Evolutionary conservation across 192 early-diverging fungal genomes (phyloP).

Genomic region (Umbelopsis sp.): DNA sequence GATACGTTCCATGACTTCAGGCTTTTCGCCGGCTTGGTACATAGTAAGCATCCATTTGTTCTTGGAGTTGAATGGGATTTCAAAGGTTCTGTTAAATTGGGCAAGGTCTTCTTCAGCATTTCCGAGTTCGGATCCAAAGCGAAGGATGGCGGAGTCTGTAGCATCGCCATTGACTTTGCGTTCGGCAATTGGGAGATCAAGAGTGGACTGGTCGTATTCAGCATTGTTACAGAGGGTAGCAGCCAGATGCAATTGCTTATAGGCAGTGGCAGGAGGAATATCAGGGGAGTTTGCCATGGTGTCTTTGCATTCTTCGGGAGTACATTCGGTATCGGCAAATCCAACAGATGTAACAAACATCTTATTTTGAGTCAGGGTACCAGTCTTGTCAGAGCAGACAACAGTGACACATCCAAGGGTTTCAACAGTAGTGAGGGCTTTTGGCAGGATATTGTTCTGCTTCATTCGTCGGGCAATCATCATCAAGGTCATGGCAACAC

Average conservation of each 20-base stretch:
- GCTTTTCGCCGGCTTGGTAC: constrained; percentile 32
- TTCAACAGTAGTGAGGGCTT: constrained; percentile 82
- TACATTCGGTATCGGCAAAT: constrained; percentile 46
- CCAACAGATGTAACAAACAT: constrained; percentile 61
- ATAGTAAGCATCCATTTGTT: constrained; percentile 72
- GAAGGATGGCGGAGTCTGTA: constrained; percentile 80
- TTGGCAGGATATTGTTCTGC: constrained; percentile 66
- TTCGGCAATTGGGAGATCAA: constrained; percentile 61
- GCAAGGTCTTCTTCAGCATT: constrained; percentile 22
- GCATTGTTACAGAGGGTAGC: constrained; percentile 70
- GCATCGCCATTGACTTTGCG: constrained; percentile 76
- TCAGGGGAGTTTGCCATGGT: constrained; percentile 20
- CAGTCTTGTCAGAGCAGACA: constrained; percentile 84
- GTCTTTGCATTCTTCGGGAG: constrained; percentile 29
- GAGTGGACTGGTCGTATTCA: constrained; percentile 20
- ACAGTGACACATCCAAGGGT: constrained; percentile 79
- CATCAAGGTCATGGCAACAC: constrained; percentile 70
- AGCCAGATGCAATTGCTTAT: constrained; percentile 43
- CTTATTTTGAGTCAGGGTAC: constrained; percentile 76
- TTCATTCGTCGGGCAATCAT: constrained; percentile 76
- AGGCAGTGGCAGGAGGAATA: constrained; percentile 12
- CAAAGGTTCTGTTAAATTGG: constrained; percentile 39
- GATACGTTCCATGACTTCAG: constrained; percentile 40
- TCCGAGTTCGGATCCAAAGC: constrained; percentile 58
- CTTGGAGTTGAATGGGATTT: constrained; percentile 71